Base-by-base conservation (phyloP, 108 stramenopile species). In the Schizochytrium sp. region DNA sequence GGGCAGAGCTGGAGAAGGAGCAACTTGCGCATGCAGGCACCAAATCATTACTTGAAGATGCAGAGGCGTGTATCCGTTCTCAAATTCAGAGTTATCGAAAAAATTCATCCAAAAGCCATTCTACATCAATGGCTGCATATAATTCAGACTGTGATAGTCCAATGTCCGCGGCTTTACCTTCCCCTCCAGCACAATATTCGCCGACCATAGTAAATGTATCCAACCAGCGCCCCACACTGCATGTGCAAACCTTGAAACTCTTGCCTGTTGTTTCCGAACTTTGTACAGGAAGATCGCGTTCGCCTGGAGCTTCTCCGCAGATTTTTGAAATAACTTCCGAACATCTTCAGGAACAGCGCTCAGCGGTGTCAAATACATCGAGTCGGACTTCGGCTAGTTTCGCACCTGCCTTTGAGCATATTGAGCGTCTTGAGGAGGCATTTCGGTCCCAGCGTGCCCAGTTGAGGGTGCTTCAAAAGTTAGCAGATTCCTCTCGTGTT, bases 401-500 rank as follows among this genome's bases (percentile, higher is more conserved):
- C 42, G 64, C 19, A 38, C 64, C 64, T 7, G 64, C 64, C 0
- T 44, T 69, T 44, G 64, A 69, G 64, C 64, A 69, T 44, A 69
- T 69, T 69, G 64, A 69, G 15, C 64, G 64, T 7, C 64, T 69
- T 2, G 64, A 69, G 64, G 64, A 69, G 64, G 64, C 64, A 38
- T 69, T 69, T 69, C 64, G 64, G 28, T 44, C 64, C 42, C 64
- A 69, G 28, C 64, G 64, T 7, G 64, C 64, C 19, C 64, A 69
- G 28, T 44, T 69, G 10, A 38, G 64, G 10, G 64, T 69, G 42
- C 44, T 44, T 44, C 64, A 69, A 38, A 44, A 44, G 12, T 13
- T 69, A 44, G 64, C 44, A 44, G 64, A 69, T 44, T 7, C 40
- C 42, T 13, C 64, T 2, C 12, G 28, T 12, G 7, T 44, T 38